Evolutionary conservation across 2,329 filamentous ascomycete genomes (phyloP), one percentile per base, ranked within the genome.

Genomic region (Aspergillus thermomutatus): DNA sequence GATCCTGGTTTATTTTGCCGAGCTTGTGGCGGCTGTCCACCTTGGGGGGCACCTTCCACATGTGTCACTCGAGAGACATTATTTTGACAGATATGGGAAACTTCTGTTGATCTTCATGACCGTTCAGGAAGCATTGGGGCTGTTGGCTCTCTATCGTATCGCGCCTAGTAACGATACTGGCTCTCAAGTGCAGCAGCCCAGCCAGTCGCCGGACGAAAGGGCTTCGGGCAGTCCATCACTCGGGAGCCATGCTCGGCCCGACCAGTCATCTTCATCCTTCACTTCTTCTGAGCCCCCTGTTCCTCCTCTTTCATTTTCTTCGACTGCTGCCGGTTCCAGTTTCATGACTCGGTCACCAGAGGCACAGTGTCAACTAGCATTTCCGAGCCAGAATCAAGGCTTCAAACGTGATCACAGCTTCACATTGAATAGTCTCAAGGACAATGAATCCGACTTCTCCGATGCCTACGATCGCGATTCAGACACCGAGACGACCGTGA

Each of bases 71-170:
- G 66, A 70, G 34, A 64, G 69, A 27, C 66, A 71, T 41, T 72
- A 72, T 49, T 73, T 76, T 51, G 72, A 77, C 54, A 66, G 69
- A 49, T 75, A 73, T 52, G 73, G 74, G 21, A 74, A 74, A 55
- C 59, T 70, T 17, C 66, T 77, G 28, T 61, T 76, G 49, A 58
- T 69, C 19, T 75, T 77, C 41, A 75, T 77, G 70, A 64, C 66
- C 17, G 66, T 67, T 4, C 74, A 77, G 49, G 75, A 77, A 53
- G 63, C 66, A n/a, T 54, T 76, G 50, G 64, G 64, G 5, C 54
- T 76, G 48, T 49, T 70, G 9, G 58, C 68, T 17, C 55, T 69
- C 28, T 69, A 68, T 49, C 64, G 56, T 9, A 58, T 54, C 21
- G 31, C 50, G 7, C 25, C 43, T n/a, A 26, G 53, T 25, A 37